Evolutionary conservation across 2,329 filamentous ascomycete genomes (phyloP).

Genomic region (Ophiostoma sp.): DNA sequence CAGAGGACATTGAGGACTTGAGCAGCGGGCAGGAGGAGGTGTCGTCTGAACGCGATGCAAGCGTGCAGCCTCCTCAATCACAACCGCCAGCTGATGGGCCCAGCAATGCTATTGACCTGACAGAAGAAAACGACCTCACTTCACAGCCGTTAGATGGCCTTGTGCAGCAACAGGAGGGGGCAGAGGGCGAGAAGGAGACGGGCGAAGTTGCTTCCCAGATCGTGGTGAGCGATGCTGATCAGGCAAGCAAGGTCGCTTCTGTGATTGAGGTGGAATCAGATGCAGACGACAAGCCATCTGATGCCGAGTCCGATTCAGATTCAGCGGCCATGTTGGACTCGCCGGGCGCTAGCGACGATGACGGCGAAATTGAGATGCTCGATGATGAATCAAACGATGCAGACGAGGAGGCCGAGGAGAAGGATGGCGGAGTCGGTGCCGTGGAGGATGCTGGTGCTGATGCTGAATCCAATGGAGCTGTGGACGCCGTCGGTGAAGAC

Average conservation of each 20-base stretch:
- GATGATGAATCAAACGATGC: slow-evolving; percentile 11
- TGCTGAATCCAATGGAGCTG: background rate
- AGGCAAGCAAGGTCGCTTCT: background rate
- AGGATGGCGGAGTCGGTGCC: background rate
- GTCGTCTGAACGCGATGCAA: slow-evolving; percentile 13
- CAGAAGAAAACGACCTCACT: background rate
- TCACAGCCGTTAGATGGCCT: background rate
- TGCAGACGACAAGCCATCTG: background rate
- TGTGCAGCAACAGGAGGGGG: background rate
- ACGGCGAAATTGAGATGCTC: background rate
- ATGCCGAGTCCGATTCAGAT: background rate
- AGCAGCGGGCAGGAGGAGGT: slow-evolving; percentile 41
- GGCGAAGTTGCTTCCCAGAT: background rate
- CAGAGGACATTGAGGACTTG: slow-evolving; percentile 39
- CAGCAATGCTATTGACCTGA: background rate
- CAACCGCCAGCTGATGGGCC: background rate
- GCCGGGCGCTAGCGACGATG: background rate
- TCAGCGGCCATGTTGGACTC: slow-evolving; percentile 11
- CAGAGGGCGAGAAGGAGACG: background rate
- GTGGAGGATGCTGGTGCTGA: background rate
- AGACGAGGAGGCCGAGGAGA: slow-evolving; percentile 5
- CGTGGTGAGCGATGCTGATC: background rate
- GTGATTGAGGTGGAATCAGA: background rate
- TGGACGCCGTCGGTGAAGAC: slow-evolving; percentile 33
- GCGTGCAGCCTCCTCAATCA: background rate